These are phyloP conservation scores for Schrenkiella parvula DNA, from an alignment of 345 rosid genomes.

Conservation along the genomic window DNA sequence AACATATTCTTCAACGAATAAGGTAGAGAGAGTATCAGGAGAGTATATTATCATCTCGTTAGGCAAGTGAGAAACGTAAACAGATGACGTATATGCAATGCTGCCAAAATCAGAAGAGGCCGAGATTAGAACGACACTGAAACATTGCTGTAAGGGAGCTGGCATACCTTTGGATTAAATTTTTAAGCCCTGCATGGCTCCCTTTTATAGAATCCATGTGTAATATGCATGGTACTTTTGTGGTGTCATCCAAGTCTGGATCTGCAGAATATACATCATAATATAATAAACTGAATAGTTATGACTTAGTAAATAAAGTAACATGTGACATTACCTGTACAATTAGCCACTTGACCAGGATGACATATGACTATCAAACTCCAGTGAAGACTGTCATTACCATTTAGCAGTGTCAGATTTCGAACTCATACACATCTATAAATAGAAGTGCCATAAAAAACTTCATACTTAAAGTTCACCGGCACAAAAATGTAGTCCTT, in stretches of 20 bases:
- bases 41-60: neutral
- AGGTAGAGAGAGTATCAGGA: neutral
- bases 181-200: slow-evolving; percentile 90
- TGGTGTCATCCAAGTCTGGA: slow-evolving; percentile 42
- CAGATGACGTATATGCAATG: neutral
- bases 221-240: slow-evolving; percentile 77
- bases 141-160: slow-evolving; percentile 6
- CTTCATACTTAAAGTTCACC: slow-evolving; percentile 80
- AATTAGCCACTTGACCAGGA: slow-evolving; percentile 73
- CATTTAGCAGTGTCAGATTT: slow-evolving; percentile 11
- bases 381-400: slow-evolving; percentile 86
- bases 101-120: neutral
- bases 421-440: slow-evolving; percentile 11
- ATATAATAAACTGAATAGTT: neutral
- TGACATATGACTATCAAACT: slow-evolving; percentile 93
- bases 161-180: slow-evolving; percentile 83
- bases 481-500: slow-evolving; percentile 94
- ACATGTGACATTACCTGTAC: slow-evolving; percentile 50
- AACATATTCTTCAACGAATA: neutral
- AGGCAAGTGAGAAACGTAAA: neutral
- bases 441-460: neutral
- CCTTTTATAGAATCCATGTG: slow-evolving; percentile 99
- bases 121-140: neutral
- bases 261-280: slow-evolving; percentile 41
- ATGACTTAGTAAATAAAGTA: slow-evolving; percentile 3